Evolutionary conservation across 106 monocot species (phyloP).

Genomic region (Phalaenopsis equestris): DNA sequence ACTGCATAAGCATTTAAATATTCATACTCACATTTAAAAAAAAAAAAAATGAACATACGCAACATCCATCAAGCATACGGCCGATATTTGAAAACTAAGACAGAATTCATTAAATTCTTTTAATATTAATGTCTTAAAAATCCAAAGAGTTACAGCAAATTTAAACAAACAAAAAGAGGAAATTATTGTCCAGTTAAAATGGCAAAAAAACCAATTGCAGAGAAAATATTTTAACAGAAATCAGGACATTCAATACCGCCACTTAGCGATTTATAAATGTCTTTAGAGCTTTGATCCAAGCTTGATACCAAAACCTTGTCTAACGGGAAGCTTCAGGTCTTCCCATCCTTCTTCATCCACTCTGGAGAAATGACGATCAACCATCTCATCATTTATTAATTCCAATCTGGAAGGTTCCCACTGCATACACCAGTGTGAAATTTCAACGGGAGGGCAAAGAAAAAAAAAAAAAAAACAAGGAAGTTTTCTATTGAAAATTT

Average conservation of each 20-base stretch:
- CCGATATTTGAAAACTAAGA: too few species aligned
- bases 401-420: conserved; percentile 78
- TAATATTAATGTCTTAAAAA: too few species aligned
- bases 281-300: conserved; percentile 39
- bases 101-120: too few species aligned
- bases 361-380: conserved; percentile 44
- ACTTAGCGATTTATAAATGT: background rate
- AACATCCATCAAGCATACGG: too few species aligned
- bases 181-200: too few species aligned
- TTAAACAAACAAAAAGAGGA: too few species aligned
- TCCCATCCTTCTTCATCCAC: conserved; percentile 66
- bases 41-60: too few species aligned
- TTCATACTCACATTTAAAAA: too few species aligned
- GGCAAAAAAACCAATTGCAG: background rate
- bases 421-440: conserved; percentile 27
- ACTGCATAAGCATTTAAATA: too few species aligned
- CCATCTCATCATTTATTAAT: conserved; percentile 39
- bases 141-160: too few species aligned
- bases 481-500: background rate
- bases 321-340: conserved; percentile 57
- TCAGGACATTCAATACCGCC: background rate
- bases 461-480: background rate
- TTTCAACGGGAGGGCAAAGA: background rate
- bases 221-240: background rate
- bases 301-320: conserved; percentile 2